Conservation (phyloP, 306 rosid species). For the Dalbergia cultrata region DNA sequence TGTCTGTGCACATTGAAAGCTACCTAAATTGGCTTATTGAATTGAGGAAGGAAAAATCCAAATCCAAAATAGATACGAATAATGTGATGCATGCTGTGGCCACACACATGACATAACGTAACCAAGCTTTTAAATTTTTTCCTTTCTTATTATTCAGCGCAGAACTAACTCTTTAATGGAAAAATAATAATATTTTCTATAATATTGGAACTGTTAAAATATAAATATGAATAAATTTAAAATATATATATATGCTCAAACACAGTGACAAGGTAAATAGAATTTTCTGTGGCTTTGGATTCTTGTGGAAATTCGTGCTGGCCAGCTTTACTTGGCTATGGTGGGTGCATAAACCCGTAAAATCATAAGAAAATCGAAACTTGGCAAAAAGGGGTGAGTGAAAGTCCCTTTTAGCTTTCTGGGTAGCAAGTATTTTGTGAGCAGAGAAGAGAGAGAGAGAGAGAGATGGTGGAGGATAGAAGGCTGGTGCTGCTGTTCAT, state of each 20-base stretch:
- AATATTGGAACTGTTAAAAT: not conserved
- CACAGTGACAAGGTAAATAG: conserved; percentile 38
- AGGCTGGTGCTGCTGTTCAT: conserved; percentile 54
- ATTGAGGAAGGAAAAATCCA: conserved; percentile 15
- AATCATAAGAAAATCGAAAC: conserved; percentile 34
- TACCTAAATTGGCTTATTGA: conserved; percentile 40
- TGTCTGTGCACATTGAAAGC: conserved; percentile 38
- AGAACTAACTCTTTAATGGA: not conserved
- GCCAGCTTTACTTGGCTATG: conserved; percentile 80
- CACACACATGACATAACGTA: not conserved
- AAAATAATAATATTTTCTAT: conserved; percentile 3
- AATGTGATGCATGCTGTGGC: not conserved
- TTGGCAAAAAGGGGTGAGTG: conserved; percentile 45
- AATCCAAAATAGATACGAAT: conserved; percentile 36
- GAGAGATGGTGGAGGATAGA: conserved; percentile 61
- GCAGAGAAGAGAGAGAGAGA: conserved; percentile 13
- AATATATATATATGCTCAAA: not conserved
- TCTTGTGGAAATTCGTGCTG: conserved; percentile 79
- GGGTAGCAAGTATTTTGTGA: conserved; percentile 48
- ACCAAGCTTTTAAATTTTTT: not conserved
- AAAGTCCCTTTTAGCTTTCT: conserved; percentile 49
- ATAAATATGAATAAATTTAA: not conserved
- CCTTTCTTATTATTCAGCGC: not conserved
- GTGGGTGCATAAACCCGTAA: conserved; percentile 50
- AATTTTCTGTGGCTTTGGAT: conserved; percentile 86